Evolutionary conservation across 31 red algal genomes (phyloP).

Genomic region (Asparagopsis taxiformis): DNA sequence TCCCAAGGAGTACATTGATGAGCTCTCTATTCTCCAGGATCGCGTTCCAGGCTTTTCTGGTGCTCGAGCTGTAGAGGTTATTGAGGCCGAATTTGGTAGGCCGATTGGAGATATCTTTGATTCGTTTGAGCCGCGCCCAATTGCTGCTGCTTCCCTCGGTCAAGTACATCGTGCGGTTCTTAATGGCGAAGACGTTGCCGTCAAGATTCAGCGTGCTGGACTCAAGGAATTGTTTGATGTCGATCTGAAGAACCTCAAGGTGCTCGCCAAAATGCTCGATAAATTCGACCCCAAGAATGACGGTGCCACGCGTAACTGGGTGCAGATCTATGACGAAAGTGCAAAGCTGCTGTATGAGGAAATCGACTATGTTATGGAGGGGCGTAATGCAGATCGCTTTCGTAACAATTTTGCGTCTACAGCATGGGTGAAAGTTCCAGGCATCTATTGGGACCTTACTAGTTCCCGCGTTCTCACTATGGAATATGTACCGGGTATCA

Average conservation of each 20-base stretch:
- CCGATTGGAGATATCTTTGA: slow-evolving; percentile 69
- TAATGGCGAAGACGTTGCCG: slow-evolving; percentile 73
- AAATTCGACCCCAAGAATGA: slow-evolving; percentile 69
- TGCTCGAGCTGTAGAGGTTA: slow-evolving; percentile 54
- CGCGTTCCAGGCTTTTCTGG: slow-evolving; percentile 81
- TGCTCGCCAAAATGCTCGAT: slow-evolving; percentile 74
- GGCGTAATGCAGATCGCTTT: slow-evolving; percentile 72
- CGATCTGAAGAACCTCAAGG: slow-evolving; percentile 87
- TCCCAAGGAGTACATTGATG: slow-evolving; percentile 77
- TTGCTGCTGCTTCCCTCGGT: slow-evolving; percentile 91
- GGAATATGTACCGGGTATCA: slow-evolving; percentile 89
- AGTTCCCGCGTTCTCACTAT: slow-evolving; percentile 81
- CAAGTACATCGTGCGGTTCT: slow-evolving; percentile 87
- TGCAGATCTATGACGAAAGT: slow-evolving; percentile 81
- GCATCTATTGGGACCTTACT: slow-evolving; percentile 67
- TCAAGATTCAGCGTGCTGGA: slow-evolving; percentile 90
- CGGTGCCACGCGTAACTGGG: slow-evolving; percentile 74
- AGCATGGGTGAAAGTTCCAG: slow-evolving; percentile 77
- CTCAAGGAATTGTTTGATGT: slow-evolving; percentile 80
- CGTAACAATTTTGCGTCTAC: slow-evolving; percentile 59
- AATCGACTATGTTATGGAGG: slow-evolving; percentile 94
- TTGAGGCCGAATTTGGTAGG: slow-evolving; percentile 81
- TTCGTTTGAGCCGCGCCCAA: slow-evolving; percentile 67
- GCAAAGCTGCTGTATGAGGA: slow-evolving; percentile 89
- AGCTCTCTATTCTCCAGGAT: slow-evolving; percentile 82